Percentiles rank a stretch among this genome's conserved stretches.
Evolutionary conservation across 805 yeast species (phyloP).

Genomic region (Candida anglica): DNA sequence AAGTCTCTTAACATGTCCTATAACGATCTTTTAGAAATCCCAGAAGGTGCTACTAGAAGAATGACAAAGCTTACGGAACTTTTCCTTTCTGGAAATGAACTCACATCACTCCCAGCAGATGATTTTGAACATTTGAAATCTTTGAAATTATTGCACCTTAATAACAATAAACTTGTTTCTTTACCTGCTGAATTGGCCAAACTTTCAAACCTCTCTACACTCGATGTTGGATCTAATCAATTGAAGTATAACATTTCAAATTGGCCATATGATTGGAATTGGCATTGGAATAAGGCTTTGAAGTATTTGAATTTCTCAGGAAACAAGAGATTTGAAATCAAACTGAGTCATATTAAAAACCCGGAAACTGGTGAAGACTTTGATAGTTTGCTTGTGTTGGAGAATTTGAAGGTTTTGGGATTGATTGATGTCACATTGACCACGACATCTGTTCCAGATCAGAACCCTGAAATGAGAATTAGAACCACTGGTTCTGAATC

Average conservation of each 20-base stretch:
- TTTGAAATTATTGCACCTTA: slow-evolving; percentile 62
- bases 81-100: slow-evolving; percentile 77
- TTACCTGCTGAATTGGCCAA: slow-evolving; percentile 86
- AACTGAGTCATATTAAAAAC: slow-evolving; percentile 52
- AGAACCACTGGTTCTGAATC: slow-evolving; percentile 84
- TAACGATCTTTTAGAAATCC: slow-evolving; percentile 79
- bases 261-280: slow-evolving; percentile 96
- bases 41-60: slow-evolving; percentile 62
- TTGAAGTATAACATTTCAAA: slow-evolving; percentile 89
- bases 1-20: slow-evolving; percentile 72
- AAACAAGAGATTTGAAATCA: slow-evolving; percentile 86
- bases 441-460: slow-evolving; percentile 86
- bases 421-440: slow-evolving; percentile 94
- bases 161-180: slow-evolving; percentile 80
- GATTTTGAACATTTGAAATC: slow-evolving; percentile 62
- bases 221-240: slow-evolving; percentile 90
- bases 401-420: slow-evolving; percentile 70
- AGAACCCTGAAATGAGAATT: slow-evolving; percentile 73
- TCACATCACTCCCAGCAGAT: slow-evolving; percentile 80
- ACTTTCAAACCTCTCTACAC: slow-evolving; percentile 54
- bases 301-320: slow-evolving; percentile 87
- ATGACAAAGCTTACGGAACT: slow-evolving; percentile 57
- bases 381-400: slow-evolving; percentile 60
- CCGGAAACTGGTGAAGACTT: slow-evolving; percentile 62
- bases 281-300: slow-evolving; percentile 80